These are phyloP conservation scores for Botrytis fragariae DNA, from an alignment of 2,329 filamentous ascomycete species.

Conservation along the genomic window DNA sequence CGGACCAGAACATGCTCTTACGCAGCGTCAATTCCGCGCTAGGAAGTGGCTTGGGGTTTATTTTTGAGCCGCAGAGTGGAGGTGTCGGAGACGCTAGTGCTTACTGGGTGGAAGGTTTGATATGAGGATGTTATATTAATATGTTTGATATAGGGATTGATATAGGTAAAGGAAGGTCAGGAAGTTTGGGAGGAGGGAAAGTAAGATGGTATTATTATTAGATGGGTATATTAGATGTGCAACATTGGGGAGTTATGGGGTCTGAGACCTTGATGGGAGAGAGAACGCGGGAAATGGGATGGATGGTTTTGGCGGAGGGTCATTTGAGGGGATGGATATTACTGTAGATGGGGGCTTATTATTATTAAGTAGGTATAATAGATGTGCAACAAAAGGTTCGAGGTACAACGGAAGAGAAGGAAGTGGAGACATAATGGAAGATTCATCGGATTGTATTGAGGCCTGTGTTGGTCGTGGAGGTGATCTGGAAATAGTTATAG, in stretches of 20 bases:
- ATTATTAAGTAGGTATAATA: conserved; percentile 1
- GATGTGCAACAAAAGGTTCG: not conserved
- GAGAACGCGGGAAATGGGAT: not conserved
- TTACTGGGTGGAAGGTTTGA: not conserved
- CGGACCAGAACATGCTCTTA: not conserved
- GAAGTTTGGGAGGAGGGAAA: not conserved
- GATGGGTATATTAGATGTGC: conserved; percentile 16
- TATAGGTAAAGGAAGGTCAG: not conserved
- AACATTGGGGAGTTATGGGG: not conserved
- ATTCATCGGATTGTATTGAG: not conserved
- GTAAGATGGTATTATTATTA: conserved; percentile 9
- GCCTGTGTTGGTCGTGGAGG: not conserved
- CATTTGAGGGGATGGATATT: not conserved
- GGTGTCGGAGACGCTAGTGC: not conserved
- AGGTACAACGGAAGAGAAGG: not conserved
- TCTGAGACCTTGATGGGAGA: not conserved
- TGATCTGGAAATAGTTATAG: not conserved
- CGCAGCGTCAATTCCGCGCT: not conserved
- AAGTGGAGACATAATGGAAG: not conserved
- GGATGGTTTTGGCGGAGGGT: not conserved
- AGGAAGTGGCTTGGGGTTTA: not conserved
- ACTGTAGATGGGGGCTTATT: not conserved
- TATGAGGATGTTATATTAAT: not conserved
- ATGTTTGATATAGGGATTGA: not conserved
- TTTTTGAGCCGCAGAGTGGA: not conserved